phyloP scores from a whole-genome alignment of 2,329 filamentous ascomycete genomes.

The Fusarium drepaniforme region DNA sequence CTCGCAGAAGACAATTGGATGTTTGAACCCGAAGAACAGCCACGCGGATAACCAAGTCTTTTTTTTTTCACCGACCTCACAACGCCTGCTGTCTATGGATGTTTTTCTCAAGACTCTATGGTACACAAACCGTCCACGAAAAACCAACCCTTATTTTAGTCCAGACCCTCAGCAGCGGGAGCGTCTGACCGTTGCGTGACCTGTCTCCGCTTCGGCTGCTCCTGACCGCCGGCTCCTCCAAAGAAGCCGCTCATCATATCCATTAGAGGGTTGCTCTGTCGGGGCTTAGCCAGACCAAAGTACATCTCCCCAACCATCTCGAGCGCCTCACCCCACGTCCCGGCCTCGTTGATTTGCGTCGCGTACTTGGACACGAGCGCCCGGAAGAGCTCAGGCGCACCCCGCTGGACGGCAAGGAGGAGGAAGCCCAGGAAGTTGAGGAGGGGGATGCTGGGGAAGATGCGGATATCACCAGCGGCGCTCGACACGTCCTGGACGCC shows the following conservation, averaged over 20 bases:
- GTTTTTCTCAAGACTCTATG: constrained; percentile 38
- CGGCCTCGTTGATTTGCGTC: constrained; percentile 79
- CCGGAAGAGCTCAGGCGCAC: constrained; percentile 81
- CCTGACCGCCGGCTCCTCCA: constrained; percentile 71
- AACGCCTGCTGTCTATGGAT: constrained; percentile 45
- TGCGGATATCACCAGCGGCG: constrained; percentile 76
- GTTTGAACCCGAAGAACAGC: constrained; percentile 78
- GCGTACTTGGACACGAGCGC: constrained; percentile 87
- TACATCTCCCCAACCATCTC: constrained; percentile 96
- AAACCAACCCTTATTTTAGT: constrained; percentile 55
- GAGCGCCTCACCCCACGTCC: constrained; percentile 84
- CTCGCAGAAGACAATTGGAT: constrained; percentile 92
- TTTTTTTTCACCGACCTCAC: constrained; percentile 32
- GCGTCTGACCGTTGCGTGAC: constrained; percentile 59
- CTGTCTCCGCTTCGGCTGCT: constrained; percentile 54
- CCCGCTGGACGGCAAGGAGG: constrained; percentile 85
- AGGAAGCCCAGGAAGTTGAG: constrained; percentile 94
- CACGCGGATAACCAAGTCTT: constrained; percentile 48
- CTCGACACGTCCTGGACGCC: constrained; percentile 85
- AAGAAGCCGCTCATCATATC: constrained; percentile 99
- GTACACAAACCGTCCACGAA: constrained; percentile 32
- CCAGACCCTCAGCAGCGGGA: constrained; percentile 70
- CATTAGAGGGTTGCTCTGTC: constrained; percentile 91
- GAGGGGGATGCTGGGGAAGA: constrained; percentile 93
- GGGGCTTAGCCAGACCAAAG: constrained; percentile 89